phyloP scores from a whole-genome alignment of 2,329 filamentous ascomycete genomes.

The Microcyclospora tardicrescens region DNA sequence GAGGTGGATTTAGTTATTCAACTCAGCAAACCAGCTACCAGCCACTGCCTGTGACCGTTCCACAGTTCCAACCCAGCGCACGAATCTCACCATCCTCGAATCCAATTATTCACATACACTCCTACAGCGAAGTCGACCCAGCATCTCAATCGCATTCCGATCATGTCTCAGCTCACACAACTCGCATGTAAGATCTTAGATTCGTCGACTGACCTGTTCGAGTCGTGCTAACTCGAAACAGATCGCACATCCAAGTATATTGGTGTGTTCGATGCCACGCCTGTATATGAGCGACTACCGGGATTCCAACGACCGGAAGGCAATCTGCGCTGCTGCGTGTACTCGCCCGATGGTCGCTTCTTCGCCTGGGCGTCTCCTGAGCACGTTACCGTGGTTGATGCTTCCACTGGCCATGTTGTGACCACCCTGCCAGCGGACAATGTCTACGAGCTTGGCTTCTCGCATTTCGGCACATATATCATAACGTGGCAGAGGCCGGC shows the following conservation, averaged over 20 bases:
- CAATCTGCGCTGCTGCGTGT: conserved; percentile 85
- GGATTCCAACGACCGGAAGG: conserved; percentile 79
- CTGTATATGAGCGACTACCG: conserved; percentile 70
- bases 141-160: conserved; percentile 30
- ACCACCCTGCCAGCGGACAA: conserved; percentile 65
- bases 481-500: conserved; percentile 92
- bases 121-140: not conserved
- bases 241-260: conserved; percentile 93
- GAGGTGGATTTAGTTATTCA: conserved; percentile 24
- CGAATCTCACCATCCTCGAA: not conserved
- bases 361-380: conserved; percentile 90
- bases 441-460: conserved; percentile 91
- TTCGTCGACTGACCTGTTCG: not conserved
- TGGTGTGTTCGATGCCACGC: conserved; percentile 82
- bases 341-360: conserved; percentile 91
- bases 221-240: conserved; percentile 19
- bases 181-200: conserved; percentile 56
- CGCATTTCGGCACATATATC: conserved; percentile 77
- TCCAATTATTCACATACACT: too few relatives aligned
- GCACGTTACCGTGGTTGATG: conserved; percentile 72
- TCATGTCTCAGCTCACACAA: conserved; percentile 87
- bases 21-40: conserved; percentile 18
- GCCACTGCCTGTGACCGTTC: conserved; percentile 10
- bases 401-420: conserved; percentile 60
- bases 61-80: conserved; percentile 4